Base-by-base conservation (phyloP, 2,329 filamentous ascomycete species). In the Aschersonia sp. region DNA sequence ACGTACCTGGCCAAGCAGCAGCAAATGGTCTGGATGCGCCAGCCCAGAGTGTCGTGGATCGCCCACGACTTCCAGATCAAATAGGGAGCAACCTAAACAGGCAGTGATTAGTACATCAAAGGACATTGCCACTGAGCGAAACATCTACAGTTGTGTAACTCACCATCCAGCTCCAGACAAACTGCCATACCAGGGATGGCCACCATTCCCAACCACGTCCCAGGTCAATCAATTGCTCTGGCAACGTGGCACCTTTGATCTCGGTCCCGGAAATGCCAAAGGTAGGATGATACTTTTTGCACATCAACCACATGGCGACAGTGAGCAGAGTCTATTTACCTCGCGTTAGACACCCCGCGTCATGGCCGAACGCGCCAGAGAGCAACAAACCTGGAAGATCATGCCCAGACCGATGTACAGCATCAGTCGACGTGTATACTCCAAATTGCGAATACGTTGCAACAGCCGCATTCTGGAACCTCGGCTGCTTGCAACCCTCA, bases 131-230 rank as follows among this genome's bases (percentile, higher is more conserved):
- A 10, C n/a, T 5, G 2, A 20, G 5, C 9, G 6, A 66, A 46
- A 80, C 65, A 51, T 2, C 32, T 3, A 3, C 7, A 38, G 32
- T 4, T 55, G 71, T 65, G 2, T 78, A 77, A 3, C 78, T 77
- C 47, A 76, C 72, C 30, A 77, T 56, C 71, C 75, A 80, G 4
- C 75, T 69, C 77, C 77, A 82, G 50, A 75, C 59, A 43, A 78
- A 67, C 53, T 80, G 78, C 77, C 77, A 82, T 30, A 78, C 61
- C 40, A 78, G 69, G 1, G 73, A 75, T 2, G 76, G 75, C 64
- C 76, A 73, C 80, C 81, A 85, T 64, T 85, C 82, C 69, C 73
- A 80, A 2, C 82, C 80, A 20, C 66, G 58, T 45, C 61, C 60
- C 55, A 71, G 69, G 10, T 65, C 58, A 20, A 68, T 62, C 35